A percentile compares a stretch with the other conserved stretches of the same genome.
Conservation (phyloP, 768 basidiomycete genomes). For the Lyophyllum decastes region DNA sequence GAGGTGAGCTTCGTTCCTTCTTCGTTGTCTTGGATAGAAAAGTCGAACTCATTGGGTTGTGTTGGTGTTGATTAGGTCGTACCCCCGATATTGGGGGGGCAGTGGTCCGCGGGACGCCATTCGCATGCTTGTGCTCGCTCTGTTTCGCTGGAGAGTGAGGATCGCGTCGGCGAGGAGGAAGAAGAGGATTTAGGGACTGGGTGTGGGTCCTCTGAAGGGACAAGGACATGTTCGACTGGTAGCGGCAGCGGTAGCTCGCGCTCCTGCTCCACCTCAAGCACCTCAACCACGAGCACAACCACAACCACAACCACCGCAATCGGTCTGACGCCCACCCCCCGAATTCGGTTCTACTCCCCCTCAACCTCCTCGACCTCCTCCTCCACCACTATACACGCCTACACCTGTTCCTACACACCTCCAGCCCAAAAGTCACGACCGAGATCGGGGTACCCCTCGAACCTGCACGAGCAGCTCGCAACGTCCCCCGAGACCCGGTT, state of each 20-base stretch:
- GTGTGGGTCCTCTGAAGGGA: neutral
- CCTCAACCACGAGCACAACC: neutral
- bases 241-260: neutral
- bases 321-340: neutral
- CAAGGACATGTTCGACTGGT: neutral
- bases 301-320: conserved; percentile 1
- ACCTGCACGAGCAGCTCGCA: conserved; percentile 55
- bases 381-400: conserved; percentile 11
- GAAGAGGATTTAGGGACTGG: too few relatives aligned
- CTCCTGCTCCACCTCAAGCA: neutral
- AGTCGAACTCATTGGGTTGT: too few relatives aligned
- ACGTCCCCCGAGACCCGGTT: conserved; percentile 62
- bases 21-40: too few relatives aligned
- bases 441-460: conserved; percentile 7
- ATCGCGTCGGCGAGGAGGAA: neutral
- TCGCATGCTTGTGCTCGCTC: neutral
- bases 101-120: neutral
- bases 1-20: conserved; percentile 30
- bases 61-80: neutral
- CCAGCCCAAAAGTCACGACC: conserved; percentile 8
- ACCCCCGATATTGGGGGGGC: neutral
- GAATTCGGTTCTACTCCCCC: neutral
- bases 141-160: neutral
- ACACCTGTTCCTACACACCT: conserved; percentile 1
- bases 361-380: conserved; percentile 4